Base-by-base conservation (phyloP, 179 eudicot species). In the Corrigiola litoralis region DNA sequence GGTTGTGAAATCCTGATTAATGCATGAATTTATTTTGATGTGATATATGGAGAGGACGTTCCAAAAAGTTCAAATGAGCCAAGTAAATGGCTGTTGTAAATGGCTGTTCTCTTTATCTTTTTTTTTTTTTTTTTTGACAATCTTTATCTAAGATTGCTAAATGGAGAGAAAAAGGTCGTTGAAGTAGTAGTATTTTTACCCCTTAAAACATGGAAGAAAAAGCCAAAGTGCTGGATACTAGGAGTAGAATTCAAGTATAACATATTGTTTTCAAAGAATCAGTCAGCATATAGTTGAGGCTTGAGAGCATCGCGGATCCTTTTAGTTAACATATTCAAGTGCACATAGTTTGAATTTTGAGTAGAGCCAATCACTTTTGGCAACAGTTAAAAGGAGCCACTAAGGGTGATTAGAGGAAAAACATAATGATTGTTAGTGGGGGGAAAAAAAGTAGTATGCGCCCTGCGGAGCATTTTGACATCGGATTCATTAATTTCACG, bases 181-280 rank as follows among this genome's bases (percentile, higher is more conserved):
- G 16, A 4, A 20, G 3, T 7, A 45, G 49, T 2, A 62, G 46
- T 14, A 33, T 1, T 36, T 36, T 6, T 18, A 27, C 37, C 17
- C 67, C 54, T 16, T 3, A 50, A 61, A 52, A 52, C 2, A 27
- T 4, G 62, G 48, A 42, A 23, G 42, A 31, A 52, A 61, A 52
- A 9, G 47, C 29, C 55, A 27, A 52, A 33, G 24, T 32, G n/a
- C n/a, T 10, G 0, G 2, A 20, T 48, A 0, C 12, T 14, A 40
- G 13, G 14, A 10, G 3, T 40, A 12, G 13, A 10, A 40, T 14
- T 14, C 14, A 10, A 14, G 16, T n/a, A 40, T 10, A 40, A 0
- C 3, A 10, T 40, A 11, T 14, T 40, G 14, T 10, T 1, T 23
- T 23, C 9, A 4, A 62, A 46, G 54, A 62, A 29, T 62, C 18